Percentiles rank a stretch among this genome's conserved stretches.
Evolutionary conservation across 164 flowering plant genomes (phyloP).

Genomic region (Nelumbo lutea): DNA sequence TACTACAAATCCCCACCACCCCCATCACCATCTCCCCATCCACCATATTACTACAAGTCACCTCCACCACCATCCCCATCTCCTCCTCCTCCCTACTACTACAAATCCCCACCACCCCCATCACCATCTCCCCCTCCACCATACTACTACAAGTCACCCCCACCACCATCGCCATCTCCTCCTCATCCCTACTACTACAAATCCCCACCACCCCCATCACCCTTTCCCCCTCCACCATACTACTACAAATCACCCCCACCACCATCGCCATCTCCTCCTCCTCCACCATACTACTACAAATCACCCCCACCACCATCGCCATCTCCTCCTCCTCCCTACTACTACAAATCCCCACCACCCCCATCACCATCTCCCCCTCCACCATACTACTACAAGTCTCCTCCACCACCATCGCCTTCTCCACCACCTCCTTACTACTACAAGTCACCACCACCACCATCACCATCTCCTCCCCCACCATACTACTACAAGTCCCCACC

Average conservation of each 20-base stretch:
- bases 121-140: too few species aligned
- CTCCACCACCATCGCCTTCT: constrained; percentile 20
- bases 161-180: too few species aligned
- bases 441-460: not conserved
- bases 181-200: too few species aligned
- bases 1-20: constrained; percentile 13
- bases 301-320: not conserved
- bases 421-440: too few species aligned
- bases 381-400: not conserved
- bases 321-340: not conserved
- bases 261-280: not conserved
- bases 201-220: constrained; percentile 24
- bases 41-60: too few species aligned
- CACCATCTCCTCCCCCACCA: not conserved
- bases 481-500: not conserved
- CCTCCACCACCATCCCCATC: too few species aligned
- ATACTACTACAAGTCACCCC: too few species aligned
- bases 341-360: constrained; percentile 5
- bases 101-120: too few species aligned
- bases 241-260: not conserved
- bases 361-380: not conserved
- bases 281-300: not conserved
- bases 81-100: constrained; percentile 4
- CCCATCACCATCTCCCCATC: constrained; percentile 5
- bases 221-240: too few species aligned